Conservation (phyloP, 2,329 filamentous ascomycete species). For the Thelonectria olida region DNA sequence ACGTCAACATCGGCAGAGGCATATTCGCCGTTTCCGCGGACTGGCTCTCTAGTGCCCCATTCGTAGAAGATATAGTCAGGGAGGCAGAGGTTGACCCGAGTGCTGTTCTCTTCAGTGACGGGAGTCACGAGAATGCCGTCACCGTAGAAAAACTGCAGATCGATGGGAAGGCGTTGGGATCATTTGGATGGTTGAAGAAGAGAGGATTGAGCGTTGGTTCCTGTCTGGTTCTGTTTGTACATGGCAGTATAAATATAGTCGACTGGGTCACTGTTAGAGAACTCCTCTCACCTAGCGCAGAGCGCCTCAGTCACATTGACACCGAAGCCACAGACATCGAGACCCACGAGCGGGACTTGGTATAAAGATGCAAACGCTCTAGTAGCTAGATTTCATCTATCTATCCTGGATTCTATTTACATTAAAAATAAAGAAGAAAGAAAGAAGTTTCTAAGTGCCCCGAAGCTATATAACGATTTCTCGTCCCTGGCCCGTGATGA, state of each 20-base stretch:
- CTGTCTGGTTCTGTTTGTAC: slow-evolving; percentile 66
- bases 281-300: slow-evolving; percentile 53
- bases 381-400: too few species aligned
- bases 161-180: slow-evolving; percentile 53
- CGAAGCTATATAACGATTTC: too few species aligned
- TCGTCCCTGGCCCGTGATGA: too few species aligned
- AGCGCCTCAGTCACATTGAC: slow-evolving; percentile 55
- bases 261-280: slow-evolving; percentile 67
- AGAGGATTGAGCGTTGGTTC: slow-evolving; percentile 75
- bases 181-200: slow-evolving; percentile 73
- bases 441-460: too few species aligned
- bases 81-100: slow-evolving; percentile 55
- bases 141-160: slow-evolving; percentile 60
- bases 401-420: too few species aligned
- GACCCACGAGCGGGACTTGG: slow-evolving; percentile 74
- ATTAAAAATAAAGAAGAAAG: too few species aligned
- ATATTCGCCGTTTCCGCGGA: slow-evolving; percentile 48
- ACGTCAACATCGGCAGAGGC: slow-evolving; percentile 46
- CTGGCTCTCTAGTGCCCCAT: slow-evolving; percentile 55
- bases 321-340: slow-evolving; percentile 82
- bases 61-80: slow-evolving; percentile 61
- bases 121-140: slow-evolving; percentile 56
- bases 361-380: slow-evolving; percentile 70
- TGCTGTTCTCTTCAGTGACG: slow-evolving; percentile 54
- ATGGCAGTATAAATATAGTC: slow-evolving; percentile 81